These are phyloP conservation scores for Hondaea fermentalgiana DNA, from an alignment of 108 stramenopile species.

Conservation along the genomic window DNA sequence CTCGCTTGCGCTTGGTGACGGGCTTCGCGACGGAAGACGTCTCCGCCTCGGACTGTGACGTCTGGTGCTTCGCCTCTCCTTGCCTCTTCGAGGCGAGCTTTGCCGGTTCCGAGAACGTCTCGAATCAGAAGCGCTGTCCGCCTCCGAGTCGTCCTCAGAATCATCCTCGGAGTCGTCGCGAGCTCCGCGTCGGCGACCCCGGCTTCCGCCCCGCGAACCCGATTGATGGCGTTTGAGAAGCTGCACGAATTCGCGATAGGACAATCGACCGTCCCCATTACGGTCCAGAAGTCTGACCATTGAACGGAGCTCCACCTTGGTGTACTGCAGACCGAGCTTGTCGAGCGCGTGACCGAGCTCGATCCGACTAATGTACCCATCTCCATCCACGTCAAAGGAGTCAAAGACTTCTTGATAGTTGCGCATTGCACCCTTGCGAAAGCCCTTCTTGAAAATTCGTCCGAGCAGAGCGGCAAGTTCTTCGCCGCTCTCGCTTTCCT, in stretches of 20 bases:
- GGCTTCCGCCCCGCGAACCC: not conserved
- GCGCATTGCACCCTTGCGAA: not conserved
- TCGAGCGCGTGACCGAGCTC: not conserved
- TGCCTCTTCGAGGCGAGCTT: no score
- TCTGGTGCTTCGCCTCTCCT: no score
- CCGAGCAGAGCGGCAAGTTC: not conserved
- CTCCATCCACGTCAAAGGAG: not conserved
- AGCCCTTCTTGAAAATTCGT: not conserved
- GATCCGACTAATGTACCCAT: not conserved
- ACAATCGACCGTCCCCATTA: not conserved
- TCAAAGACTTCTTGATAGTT: conserved; percentile 10
- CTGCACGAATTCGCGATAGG: not conserved
- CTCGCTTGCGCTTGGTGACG: not conserved
- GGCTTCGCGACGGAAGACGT: not conserved
- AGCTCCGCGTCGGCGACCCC: not conserved
- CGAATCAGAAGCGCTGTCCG: no score
- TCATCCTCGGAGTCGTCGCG: not conserved
- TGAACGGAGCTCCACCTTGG: not conserved
- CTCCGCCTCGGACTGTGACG: no score
- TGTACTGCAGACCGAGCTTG: not conserved
- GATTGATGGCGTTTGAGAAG: not conserved
- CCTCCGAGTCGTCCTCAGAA: not conserved
- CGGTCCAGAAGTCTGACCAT: not conserved
- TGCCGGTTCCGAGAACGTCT: no score
- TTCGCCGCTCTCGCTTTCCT: not conserved